These are phyloP conservation scores for Xylaria sp. DNA, from an alignment of 495 filamentous ascomycete species.

Conservation along the genomic window DNA sequence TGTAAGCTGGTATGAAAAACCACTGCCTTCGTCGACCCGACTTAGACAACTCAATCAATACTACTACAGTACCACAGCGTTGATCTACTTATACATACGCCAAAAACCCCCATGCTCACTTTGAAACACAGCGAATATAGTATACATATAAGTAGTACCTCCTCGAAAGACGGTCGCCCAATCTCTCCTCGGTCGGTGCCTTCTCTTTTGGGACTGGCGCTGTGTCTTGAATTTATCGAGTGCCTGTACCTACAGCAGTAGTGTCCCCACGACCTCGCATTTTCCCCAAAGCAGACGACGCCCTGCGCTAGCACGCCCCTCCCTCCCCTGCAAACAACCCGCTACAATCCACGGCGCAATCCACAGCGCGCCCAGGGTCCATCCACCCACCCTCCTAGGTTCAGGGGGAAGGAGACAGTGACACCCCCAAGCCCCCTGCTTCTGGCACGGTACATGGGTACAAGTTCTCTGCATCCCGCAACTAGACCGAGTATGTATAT, in stretches of 20 bases:
- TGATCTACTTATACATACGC: too few relatives aligned
- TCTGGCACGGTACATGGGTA: slow-evolving; percentile 28
- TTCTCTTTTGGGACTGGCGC: slow-evolving; percentile 23
- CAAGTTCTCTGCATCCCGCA: slow-evolving; percentile 27
- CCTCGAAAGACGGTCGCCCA: slow-evolving; percentile 10
- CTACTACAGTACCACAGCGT: not conserved
- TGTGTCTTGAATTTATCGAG: slow-evolving; percentile 19
- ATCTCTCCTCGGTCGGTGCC: slow-evolving; percentile 25
- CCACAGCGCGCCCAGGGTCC: slow-evolving; percentile 26
- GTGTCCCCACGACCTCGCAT: slow-evolving; percentile 7
- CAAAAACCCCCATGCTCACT: slow-evolving; percentile 33
- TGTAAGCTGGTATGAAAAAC: not conserved
- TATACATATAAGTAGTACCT: not conserved
- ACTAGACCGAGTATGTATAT: slow-evolving; percentile 18
- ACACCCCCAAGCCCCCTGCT: slow-evolving; percentile 10
- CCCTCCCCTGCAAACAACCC: not conserved
- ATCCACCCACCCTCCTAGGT: slow-evolving; percentile 42
- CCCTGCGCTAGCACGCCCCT: slow-evolving; percentile 24
- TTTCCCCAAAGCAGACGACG: slow-evolving; percentile 19
- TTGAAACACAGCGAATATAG: slow-evolving; percentile 39
- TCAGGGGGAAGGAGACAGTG: slow-evolving; percentile 35
- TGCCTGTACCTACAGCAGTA: slow-evolving; percentile 1
- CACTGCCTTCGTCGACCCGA: not conserved
- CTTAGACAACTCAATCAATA: not conserved
- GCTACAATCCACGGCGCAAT: slow-evolving; percentile 18